These are phyloP conservation scores for Malassezia cuniculi DNA, from an alignment of 1,284 basidiomycete species.

Conservation along the genomic window DNA sequence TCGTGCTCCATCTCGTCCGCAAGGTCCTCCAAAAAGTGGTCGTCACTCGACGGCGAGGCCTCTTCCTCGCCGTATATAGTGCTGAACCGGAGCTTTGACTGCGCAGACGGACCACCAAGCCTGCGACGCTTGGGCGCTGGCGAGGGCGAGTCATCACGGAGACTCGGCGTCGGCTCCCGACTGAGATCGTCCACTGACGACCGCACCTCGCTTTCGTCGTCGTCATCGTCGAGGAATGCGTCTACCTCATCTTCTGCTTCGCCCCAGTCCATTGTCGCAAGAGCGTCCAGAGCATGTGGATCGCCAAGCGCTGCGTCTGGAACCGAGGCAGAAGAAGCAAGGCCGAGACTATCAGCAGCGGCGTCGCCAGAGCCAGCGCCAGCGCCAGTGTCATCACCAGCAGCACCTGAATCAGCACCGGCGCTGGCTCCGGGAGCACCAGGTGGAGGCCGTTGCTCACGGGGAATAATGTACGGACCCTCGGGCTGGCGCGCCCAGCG, in stretches of 20 bases:
- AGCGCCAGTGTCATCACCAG: background rate
- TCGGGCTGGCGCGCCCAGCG: conserved; percentile 67
- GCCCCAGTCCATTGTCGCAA: conserved; percentile 51
- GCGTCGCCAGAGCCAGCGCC: no score
- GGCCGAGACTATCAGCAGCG: no score
- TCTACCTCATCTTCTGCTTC: conserved; percentile 75
- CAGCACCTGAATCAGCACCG: background rate
- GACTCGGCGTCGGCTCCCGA: conserved; percentile 3
- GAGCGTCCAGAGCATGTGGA: conserved; percentile 8
- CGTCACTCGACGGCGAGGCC: conserved; percentile 8
- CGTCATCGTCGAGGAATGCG: conserved; percentile 53
- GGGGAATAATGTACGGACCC: conserved; percentile 51
- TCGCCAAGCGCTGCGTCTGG: no score
- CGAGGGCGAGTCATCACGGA: no score
- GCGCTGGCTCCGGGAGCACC: background rate
- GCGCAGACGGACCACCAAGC: no score
- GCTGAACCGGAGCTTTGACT: no score
- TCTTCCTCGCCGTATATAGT: background rate
- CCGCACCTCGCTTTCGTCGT: conserved; percentile 12
- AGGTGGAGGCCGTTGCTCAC: conserved; percentile 1
- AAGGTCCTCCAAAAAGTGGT: conserved; percentile 31
- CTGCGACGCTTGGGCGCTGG: no score
- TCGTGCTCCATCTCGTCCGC: conserved; percentile 33
- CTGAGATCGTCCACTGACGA: background rate
- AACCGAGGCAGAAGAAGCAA: no score